Evolutionary conservation across 768 basidiomycete genomes (phyloP), one percentile per base, ranked within the genome.

Genomic region (Chalciporus pseudorubinellus): DNA sequence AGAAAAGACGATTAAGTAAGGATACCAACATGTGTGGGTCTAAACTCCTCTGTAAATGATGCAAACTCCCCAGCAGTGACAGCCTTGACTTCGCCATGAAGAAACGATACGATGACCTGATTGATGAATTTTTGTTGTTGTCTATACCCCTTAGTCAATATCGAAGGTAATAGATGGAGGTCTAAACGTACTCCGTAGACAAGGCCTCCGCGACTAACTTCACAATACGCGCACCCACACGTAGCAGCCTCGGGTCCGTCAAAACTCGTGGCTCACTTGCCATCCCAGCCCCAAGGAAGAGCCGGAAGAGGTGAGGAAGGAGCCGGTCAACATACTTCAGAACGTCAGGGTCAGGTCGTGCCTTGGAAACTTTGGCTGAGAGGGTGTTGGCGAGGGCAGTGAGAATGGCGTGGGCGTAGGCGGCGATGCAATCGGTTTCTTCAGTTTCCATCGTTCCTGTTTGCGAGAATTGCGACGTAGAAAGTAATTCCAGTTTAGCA

Each of bases 351-450:
- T 95, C 83, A 29, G 75, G 76, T 21, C 62, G 69, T 44, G 41
- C 21, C 48, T 64, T 64, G 29, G 72, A 68, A 7, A 77, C 71
- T 66, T 89, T 89, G 16, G 55, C 59, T 10, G 69, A 60, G 14
- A 98, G 67, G 0, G 86, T 83, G 38, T 82, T 78, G 2, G 77
- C 74, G 7, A 98, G 70, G 0, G 87, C 82, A 44, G 78, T 74
- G 44, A 98, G 77, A 28, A 98, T 76, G 26, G 93, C 83, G 69
- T 93, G 91, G 1, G 83, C 85, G 64, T 95, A 98, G 11, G 92
- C 89, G 0, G 89, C 83, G n/a, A 68, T 71, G 12, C 83, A 78
- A 64, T 94, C 88, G 2, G 59, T 33, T 31, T 83, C 81, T 6
- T 64, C 64, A 4, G 53, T 66, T 11, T n/a, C 43, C 19, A 12